Evolutionary conservation across 345 rosid species (phyloP).

Genomic region (Populus simonii): DNA sequence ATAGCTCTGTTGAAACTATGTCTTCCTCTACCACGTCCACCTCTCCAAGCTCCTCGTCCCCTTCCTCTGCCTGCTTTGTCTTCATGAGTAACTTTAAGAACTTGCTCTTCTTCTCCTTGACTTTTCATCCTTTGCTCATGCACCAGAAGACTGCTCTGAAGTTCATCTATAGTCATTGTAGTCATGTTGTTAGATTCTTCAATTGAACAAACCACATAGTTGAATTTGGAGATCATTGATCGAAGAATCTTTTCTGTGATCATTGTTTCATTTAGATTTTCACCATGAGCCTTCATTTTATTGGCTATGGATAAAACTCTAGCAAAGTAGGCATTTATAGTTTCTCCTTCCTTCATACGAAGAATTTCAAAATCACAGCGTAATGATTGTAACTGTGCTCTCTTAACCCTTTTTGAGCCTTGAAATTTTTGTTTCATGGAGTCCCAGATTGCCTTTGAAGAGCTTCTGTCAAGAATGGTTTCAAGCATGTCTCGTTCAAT

Average conservation of each 20-base stretch:
- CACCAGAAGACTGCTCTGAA: neutral
- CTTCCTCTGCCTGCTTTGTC: neutral
- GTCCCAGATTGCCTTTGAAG: neutral
- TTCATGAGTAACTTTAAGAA: neutral
- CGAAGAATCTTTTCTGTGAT: slow-evolving; percentile 4
- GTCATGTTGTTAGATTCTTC: neutral
- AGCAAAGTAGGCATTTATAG: neutral
- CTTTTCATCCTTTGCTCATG: neutral
- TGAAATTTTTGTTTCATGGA: slow-evolving; percentile 2
- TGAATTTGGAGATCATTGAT: neutral
- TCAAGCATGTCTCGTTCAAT: slow-evolving; percentile 1
- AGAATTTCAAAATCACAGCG: slow-evolving; percentile 2
- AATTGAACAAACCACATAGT: neutral
- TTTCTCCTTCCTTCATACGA: neutral
- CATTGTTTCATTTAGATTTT: neutral
- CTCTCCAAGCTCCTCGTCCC: neutral
- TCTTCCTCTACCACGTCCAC: neutral
- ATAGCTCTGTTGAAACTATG: neutral
- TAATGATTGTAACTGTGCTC: neutral
- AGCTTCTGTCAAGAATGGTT: neutral
- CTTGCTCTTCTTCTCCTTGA: neutral
- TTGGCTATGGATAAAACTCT: slow-evolving; percentile 6
- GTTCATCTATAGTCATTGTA: neutral
- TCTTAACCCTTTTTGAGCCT: neutral
- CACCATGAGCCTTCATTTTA: slow-evolving; percentile 3